A percentile compares a stretch with the other conserved stretches of the same genome.
phyloP scores from a whole-genome alignment of 2,329 filamentous ascomycete species.

The Fusarium euwallaceae region DNA sequence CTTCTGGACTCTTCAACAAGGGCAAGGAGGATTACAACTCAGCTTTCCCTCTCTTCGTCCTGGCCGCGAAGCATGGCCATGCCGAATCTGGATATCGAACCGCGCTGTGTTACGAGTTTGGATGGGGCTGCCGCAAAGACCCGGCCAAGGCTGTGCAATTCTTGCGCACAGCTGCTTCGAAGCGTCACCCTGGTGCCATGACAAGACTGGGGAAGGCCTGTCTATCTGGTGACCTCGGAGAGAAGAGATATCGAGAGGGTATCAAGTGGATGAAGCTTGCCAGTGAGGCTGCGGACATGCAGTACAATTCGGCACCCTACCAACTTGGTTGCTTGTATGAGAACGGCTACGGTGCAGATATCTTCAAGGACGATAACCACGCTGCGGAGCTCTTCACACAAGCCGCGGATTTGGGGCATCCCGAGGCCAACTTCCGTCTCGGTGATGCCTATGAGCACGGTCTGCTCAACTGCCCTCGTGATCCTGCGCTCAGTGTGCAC shows the following conservation, averaged over 20 bases:
- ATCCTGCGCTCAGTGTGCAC: constrained; percentile 93
- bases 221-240: constrained; percentile 88
- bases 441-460: constrained; percentile 99
- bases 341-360: constrained; percentile 91
- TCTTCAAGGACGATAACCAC: constrained; percentile 91
- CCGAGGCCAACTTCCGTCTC: constrained; percentile 87
- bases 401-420: constrained; percentile 90
- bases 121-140: constrained; percentile 94
- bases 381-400: constrained; percentile 95
- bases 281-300: constrained; percentile 86
- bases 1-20: constrained; percentile 95
- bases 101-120: constrained; percentile 96
- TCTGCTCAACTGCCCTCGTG: constrained; percentile 85
- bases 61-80: constrained; percentile 96
- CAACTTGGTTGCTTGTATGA: constrained; percentile 91
- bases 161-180: constrained; percentile 89
- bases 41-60: constrained; percentile 91
- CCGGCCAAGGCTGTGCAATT: constrained; percentile 94
- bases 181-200: constrained; percentile 95
- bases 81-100: constrained; percentile 95
- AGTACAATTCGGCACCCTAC: constrained; percentile 94
- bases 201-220: constrained; percentile 92
- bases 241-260: constrained; percentile 88
- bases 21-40: constrained; percentile 92
- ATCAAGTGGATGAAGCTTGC: constrained; percentile 97